These are phyloP conservation scores for Populus trichocarpa DNA, from an alignment of 441 rosid genomes.

Conservation along the genomic window DNA sequence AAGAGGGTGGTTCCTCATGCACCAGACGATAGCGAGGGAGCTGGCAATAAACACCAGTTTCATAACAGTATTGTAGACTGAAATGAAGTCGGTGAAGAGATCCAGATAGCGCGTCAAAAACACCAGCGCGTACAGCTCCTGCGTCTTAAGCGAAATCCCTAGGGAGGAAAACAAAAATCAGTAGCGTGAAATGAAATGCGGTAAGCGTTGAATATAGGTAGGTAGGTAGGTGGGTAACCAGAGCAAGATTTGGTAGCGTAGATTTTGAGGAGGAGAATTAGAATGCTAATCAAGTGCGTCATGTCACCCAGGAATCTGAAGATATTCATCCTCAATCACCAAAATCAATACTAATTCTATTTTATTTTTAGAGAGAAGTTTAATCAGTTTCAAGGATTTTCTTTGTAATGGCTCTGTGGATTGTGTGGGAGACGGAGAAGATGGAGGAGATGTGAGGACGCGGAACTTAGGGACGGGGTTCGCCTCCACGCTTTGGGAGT, in stretches of 20 bases:
- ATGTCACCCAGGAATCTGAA: constrained; percentile 92
- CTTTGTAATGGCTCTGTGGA: background rate
- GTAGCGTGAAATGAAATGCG: background rate
- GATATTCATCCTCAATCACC: constrained; percentile 54
- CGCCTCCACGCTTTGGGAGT: background rate
- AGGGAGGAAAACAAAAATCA: constrained; percentile 5
- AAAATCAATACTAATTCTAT: background rate
- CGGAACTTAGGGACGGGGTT: background rate
- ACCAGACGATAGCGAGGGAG: constrained; percentile 87
- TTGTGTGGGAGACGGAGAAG: background rate
- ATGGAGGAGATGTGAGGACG: background rate
- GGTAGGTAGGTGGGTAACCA: constrained; percentile 31
- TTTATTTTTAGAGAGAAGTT: background rate
- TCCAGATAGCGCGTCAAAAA: constrained; percentile 83
- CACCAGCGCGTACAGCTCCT: constrained; percentile 84
- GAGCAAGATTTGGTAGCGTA: constrained; percentile 94
- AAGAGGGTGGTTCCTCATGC: constrained; percentile 66
- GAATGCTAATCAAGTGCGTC: constrained; percentile 84
- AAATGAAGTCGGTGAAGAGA: constrained; percentile 68
- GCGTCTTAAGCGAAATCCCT: constrained; percentile 92
- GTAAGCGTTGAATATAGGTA: background rate
- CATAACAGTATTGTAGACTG: constrained; percentile 82
- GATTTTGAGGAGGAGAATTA: constrained; percentile 92
- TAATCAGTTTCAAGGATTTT: background rate
- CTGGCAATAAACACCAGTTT: constrained; percentile 81